Evolutionary conservation across 805 yeast genomes (phyloP).

Genomic region (Yarrowia alimentaria): DNA sequence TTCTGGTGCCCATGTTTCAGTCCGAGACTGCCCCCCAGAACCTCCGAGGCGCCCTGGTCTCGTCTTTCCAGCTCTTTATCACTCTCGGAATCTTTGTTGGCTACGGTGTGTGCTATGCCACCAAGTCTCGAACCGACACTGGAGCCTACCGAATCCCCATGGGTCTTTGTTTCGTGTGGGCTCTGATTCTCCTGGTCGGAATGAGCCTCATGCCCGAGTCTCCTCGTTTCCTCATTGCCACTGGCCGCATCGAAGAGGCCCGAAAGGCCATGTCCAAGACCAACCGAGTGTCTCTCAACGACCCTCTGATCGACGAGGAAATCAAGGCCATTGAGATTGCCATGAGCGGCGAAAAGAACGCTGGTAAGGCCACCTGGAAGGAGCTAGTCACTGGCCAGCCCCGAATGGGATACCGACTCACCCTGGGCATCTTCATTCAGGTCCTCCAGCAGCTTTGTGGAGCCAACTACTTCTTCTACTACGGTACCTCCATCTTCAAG

Average conservation of each 20-base stretch:
- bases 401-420: slow-evolving; percentile 39
- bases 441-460: slow-evolving; percentile 64
- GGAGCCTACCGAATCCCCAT: slow-evolving; percentile 74
- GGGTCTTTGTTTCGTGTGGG: slow-evolving; percentile 70
- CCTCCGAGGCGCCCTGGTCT: slow-evolving; percentile 74
- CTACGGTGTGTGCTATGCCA: slow-evolving; percentile 67
- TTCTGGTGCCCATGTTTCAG: slow-evolving; percentile 73
- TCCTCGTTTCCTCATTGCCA: slow-evolving; percentile 67
- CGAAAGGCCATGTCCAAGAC: slow-evolving; percentile 53
- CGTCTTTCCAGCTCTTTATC: slow-evolving; percentile 69
- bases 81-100: slow-evolving; percentile 75
- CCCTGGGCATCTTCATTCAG: slow-evolving; percentile 32
- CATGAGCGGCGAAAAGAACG: slow-evolving; percentile 34
- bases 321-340: slow-evolving; percentile 46
- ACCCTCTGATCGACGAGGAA: slow-evolving; percentile 40
- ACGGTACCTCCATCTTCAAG: slow-evolving; percentile 57
- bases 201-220: slow-evolving; percentile 69
- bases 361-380: slow-evolving; percentile 52
- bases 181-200: slow-evolving; percentile 59
- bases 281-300: slow-evolving; percentile 38
- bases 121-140: slow-evolving; percentile 45
- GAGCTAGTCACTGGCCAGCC: slow-evolving; percentile 43
- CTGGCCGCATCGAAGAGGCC: slow-evolving; percentile 58
- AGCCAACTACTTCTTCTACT: slow-evolving; percentile 65
- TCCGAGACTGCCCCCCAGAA: slow-evolving; percentile 77